phyloP scores from a whole-genome alignment of 2,329 filamentous ascomycete genomes.

The Eurotiales sp. region DNA sequence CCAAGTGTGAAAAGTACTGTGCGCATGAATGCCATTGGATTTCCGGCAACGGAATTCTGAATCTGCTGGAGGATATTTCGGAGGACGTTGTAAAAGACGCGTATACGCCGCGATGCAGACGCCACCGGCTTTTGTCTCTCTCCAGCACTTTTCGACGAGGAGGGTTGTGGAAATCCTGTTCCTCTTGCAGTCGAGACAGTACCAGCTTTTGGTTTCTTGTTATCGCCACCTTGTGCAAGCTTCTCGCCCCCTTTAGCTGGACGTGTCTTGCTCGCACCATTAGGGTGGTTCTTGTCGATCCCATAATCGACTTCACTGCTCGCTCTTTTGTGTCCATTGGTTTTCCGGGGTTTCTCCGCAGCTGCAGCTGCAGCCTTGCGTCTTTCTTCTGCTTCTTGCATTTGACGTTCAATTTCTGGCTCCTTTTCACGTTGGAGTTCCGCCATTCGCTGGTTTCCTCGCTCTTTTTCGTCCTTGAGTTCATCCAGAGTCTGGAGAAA shows the following conservation, averaged over 20 bases:
- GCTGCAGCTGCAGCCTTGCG: conserved; percentile 32
- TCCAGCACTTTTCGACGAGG: conserved; percentile 34
- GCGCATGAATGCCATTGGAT: conserved; percentile 54
- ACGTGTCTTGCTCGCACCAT: conserved; percentile 27
- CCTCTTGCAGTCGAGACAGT: conserved; percentile 14
- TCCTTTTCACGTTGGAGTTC: conserved; percentile 60
- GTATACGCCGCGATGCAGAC: conserved; percentile 35
- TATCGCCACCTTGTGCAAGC: conserved; percentile 20
- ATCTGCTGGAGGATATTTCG: conserved; percentile 51
- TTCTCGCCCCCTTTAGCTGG: conserved; percentile 27
- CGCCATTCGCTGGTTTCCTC: conserved; percentile 61
- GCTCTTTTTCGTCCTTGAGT: conserved; percentile 76
- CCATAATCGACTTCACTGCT: conserved; percentile 67
- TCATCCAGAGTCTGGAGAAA: conserved; percentile 83
- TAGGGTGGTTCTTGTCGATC: conserved; percentile 54
- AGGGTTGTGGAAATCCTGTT: conserved; percentile 28
- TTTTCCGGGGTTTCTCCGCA: conserved; percentile 32
- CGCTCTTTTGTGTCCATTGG: conserved; percentile 48
- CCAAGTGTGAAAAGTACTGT: conserved; percentile 76
- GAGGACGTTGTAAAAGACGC: conserved; percentile 43
- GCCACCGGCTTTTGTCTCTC: conserved; percentile 35
- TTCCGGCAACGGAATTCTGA: conserved; percentile 49
- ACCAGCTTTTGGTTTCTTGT: conserved; percentile 17
- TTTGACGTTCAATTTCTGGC: conserved; percentile 50
- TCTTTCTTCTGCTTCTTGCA: conserved; percentile 42